These are phyloP conservation scores for Mycena haematopus DNA, from an alignment of 768 basidiomycete genomes.

Conservation along the genomic window DNA sequence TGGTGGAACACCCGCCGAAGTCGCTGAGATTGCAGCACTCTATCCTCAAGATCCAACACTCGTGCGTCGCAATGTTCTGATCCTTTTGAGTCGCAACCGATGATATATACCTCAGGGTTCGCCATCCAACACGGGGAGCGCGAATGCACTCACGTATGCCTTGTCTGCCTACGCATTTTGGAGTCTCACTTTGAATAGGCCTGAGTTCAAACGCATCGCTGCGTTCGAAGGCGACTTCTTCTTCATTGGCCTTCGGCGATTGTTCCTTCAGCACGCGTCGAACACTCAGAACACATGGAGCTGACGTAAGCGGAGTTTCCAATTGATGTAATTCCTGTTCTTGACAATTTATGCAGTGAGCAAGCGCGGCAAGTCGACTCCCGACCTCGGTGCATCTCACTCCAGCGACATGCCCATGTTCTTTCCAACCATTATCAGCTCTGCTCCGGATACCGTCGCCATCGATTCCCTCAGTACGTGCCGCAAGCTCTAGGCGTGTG, in stretches of 20 bases:
- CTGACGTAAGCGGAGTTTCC: constrained; percentile 22
- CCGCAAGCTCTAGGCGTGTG: neutral
- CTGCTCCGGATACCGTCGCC: neutral
- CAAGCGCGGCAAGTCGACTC: constrained; percentile 38
- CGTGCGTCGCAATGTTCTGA: neutral
- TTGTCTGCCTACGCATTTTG: no score
- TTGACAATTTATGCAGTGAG: constrained; percentile 33
- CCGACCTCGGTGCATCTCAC: constrained; percentile 37
- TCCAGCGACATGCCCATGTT: constrained; percentile 25
- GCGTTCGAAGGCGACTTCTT: constrained; percentile 43
- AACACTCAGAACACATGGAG: constrained; percentile 41
- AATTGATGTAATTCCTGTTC: neutral
- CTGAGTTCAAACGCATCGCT: constrained; percentile 48
- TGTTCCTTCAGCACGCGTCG: constrained; percentile 39
- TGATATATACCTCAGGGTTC: constrained; percentile 5
- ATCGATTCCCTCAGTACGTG: constrained; percentile 14
- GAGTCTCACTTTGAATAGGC: constrained; percentile 32
- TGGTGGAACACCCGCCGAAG: neutral
- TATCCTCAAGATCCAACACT: constrained; percentile 8
- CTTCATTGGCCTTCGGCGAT: constrained; percentile 43
- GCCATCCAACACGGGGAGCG: constrained; percentile 16
- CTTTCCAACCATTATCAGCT: constrained; percentile 6
- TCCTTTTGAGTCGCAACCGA: neutral
- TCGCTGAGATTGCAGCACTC: neutral
- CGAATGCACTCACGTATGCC: constrained; percentile 10